Base-by-base conservation (phyloP, 1,284 basidiomycete species). In the Puccinia hordei region DNA sequence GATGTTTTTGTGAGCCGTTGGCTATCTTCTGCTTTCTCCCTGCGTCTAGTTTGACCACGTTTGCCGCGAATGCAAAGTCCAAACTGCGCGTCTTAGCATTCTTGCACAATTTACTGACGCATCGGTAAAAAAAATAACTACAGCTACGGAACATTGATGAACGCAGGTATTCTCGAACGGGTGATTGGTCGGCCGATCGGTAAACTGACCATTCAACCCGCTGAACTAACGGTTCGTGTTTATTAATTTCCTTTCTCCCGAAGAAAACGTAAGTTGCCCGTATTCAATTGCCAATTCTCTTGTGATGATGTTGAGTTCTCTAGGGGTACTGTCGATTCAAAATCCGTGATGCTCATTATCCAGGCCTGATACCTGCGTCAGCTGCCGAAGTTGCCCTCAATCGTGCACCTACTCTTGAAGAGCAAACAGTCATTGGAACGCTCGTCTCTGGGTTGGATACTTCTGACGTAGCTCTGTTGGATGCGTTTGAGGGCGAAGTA, bases 131-230 rank as follows among this genome's bases (percentile, higher is more conserved):
- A 49, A 15, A 49, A 41, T 41, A 41, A 4, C 17, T 49, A 3
- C 13, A 73, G 72, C 38, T 73, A 73, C 33, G 72, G 72, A 13
- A 73, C 72, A n/a, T 46, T 73, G 72, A 73, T 73, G 72, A 73
- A 59, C 27, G 41, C 10, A 15, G 33, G 22, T 0, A 73, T 73
- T 24, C 72, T 73, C 55, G 51, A 73, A 51, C 49, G 72, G 15
- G 72, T 73, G 38, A 27, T 73, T 9, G 72, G 72, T 15, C 51
- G 72, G 24, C 41, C 72, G 53, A 35, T 33, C 22, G 38, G 49
- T 55, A 55, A 27, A 35, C 51, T 57, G 72, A 59, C 5, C 51
- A 57, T 73, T 24, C 35, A 41, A 19, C 19, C 24, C 19, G 72
- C 72, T 15, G 19, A 57, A 22, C 27, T 73, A 41, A 38, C 27